A percentile compares a stretch with the other conserved stretches of the same genome.
Conservation (phyloP, 2,329 filamentous ascomycete genomes). For the Diaporthe citriasiana region DNA sequence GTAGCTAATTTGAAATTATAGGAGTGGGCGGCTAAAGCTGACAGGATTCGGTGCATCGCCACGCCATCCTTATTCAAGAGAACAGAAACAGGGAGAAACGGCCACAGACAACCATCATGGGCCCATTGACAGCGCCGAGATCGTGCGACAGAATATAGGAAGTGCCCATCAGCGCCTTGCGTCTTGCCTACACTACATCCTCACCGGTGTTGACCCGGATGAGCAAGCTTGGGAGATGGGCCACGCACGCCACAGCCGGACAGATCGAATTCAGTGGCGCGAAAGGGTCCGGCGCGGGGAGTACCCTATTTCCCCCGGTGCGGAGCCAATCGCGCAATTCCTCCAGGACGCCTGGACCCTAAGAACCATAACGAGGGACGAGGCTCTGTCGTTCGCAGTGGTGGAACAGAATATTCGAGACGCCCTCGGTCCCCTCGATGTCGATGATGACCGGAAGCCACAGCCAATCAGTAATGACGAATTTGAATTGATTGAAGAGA, state of each 20-base stretch:
- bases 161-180: constrained; percentile 8
- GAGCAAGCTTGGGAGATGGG: neutral
- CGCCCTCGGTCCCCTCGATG: neutral
- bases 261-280: neutral
- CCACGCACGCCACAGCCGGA: neutral
- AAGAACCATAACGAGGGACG: neutral
- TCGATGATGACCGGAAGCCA: neutral
- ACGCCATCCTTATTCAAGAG: neutral
- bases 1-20: neutral
- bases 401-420: neutral
- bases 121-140: neutral
- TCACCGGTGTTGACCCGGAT: constrained; percentile 6
- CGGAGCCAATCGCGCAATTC: neutral
- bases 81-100: neutral
- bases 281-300: neutral
- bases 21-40: neutral
- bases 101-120: neutral
- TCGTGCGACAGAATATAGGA: neutral
- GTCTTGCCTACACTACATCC: constrained; percentile 20
- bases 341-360: neutral
- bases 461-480: neutral
- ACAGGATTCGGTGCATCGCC: neutral
- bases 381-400: neutral
- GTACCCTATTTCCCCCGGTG: neutral
- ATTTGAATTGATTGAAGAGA: neutral